phyloP scores from a whole-genome alignment of 345 rosid genomes.

The Reutealis trisperma region DNA sequence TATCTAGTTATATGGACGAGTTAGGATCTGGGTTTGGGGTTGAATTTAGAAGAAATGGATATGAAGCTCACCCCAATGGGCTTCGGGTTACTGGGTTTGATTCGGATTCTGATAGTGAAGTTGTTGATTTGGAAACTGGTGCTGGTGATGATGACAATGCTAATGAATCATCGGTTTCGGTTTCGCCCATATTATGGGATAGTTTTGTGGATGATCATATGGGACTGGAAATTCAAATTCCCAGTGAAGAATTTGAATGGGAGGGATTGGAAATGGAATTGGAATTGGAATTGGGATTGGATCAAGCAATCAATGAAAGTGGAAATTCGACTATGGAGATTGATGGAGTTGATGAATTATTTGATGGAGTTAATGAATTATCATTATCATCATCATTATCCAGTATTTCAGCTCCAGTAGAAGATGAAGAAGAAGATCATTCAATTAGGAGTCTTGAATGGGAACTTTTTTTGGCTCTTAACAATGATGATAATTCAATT shows the following conservation, averaged over 20 bases:
- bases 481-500: constrained; percentile 34
- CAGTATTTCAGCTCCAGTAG: constrained; percentile 9
- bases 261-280: constrained; percentile 39
- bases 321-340: too few species aligned
- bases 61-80: constrained; percentile 30
- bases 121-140: constrained; percentile 27
- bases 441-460: constrained; percentile 37
- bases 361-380: too few species aligned
- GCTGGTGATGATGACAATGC: constrained; percentile 22
- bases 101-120: constrained; percentile 53
- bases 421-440: constrained; percentile 20
- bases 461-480: constrained; percentile 47
- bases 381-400: constrained; percentile 32
- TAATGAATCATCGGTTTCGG: constrained; percentile 14
- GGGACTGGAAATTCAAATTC: neutral
- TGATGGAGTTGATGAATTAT: constrained; percentile 30
- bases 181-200: constrained; percentile 30
- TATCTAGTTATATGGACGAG: neutral
- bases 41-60: neutral
- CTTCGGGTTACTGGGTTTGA: constrained; percentile 47
- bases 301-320: constrained; percentile 18
- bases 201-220: neutral
- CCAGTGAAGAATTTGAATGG: constrained; percentile 40
- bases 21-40: neutral
- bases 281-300: constrained; percentile 35